Evolutionary conservation across 2,329 filamentous ascomycete species (phyloP).

Genomic region (Teratosphaeria gauchensis): DNA sequence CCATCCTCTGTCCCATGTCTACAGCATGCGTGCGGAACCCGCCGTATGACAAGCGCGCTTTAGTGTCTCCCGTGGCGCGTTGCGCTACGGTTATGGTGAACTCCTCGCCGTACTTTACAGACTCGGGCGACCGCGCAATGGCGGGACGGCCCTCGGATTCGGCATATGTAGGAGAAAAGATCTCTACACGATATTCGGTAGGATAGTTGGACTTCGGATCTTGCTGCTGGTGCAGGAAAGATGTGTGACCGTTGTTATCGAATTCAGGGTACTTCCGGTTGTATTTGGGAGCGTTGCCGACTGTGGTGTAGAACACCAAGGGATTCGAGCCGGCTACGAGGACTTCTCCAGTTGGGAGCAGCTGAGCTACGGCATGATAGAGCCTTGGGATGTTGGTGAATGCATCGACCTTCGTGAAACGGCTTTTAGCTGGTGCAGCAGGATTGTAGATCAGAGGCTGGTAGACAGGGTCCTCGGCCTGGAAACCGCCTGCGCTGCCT

Average conservation of each 20-base stretch:
- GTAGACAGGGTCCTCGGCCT: conserved; percentile 44
- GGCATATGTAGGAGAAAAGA: not conserved
- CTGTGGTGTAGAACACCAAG: conserved; percentile 8
- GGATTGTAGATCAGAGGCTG: conserved; percentile 51
- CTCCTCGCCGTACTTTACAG: not conserved
- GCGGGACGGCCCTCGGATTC: not conserved
- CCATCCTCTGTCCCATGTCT: not conserved
- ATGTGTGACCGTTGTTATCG: not conserved
- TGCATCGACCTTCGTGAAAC: conserved; percentile 37
- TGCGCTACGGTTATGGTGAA: not conserved
- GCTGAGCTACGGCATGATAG: conserved; percentile 52
- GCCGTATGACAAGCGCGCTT: not conserved
- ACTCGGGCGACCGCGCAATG: not conserved
- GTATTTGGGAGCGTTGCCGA: not conserved
- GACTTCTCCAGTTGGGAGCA: conserved; percentile 51
- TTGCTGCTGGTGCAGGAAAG: not conserved
- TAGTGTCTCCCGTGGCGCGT: not conserved
- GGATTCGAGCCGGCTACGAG: conserved; percentile 53
- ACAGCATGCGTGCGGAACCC: not conserved
- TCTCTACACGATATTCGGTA: not conserved
- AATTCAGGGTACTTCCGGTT: not conserved
- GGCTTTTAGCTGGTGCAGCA: conserved; percentile 37
- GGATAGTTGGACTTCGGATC: not conserved
- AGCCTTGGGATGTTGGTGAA: conserved; percentile 37
- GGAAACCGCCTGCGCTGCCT: conserved; percentile 51